A percentile compares a stretch with the other conserved stretches of the same genome.
Evolutionary conservation across 129 eudicot species (phyloP).

Genomic region (Arctium lappa): DNA sequence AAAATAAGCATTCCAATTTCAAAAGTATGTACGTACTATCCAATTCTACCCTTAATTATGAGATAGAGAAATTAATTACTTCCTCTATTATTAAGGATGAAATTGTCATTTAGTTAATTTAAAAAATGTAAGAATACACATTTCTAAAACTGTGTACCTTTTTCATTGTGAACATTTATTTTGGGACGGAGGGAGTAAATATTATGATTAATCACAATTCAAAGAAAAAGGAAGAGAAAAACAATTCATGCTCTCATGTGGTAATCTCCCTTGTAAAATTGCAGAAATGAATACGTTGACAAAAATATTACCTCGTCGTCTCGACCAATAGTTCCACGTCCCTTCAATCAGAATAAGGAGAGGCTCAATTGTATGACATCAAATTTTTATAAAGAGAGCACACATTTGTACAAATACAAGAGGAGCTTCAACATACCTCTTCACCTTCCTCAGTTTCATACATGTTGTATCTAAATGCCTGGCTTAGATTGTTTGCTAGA

Average conservation of each 20-base stretch:
- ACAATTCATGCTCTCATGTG: not conserved
- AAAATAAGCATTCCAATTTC: no score
- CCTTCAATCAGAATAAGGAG: conserved; percentile 42
- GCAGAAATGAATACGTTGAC: not conserved
- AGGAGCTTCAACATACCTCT: conserved; percentile 55
- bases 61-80: not conserved
- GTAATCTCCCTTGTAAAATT: not conserved
- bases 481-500: conserved; percentile 84
- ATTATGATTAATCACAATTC: not conserved
- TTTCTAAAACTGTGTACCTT: not conserved
- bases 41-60: no score
- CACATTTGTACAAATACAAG: not conserved
- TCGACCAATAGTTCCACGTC: conserved; percentile 61
- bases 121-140: not conserved
- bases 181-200: not conserved
- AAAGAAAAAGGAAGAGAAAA: not conserved
- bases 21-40: no score
- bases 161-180: not conserved
- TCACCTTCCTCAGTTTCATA: conserved; percentile 75
- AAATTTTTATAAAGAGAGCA: not conserved
- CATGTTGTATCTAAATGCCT: conserved; percentile 71
- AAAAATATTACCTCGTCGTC: conserved; percentile 73
- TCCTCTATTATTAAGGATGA: not conserved
- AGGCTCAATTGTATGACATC: not conserved
- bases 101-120: not conserved